Evolutionary conservation across 768 basidiomycete species (phyloP), one percentile per base, ranked within the genome.

Genomic region (Coprinopsis sp.): DNA sequence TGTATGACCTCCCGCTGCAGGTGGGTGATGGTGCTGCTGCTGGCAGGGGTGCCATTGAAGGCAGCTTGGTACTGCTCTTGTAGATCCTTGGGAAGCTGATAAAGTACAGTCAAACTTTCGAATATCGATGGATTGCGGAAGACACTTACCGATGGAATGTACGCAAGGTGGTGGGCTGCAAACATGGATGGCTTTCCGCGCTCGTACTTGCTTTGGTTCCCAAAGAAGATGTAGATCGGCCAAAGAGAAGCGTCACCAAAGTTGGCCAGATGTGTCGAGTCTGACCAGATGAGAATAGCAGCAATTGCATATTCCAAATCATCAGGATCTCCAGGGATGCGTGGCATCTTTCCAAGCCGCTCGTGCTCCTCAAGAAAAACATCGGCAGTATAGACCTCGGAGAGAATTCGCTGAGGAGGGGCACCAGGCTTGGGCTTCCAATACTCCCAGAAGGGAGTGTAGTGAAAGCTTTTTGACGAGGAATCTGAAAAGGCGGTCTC

Each of bases 311-410:
- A n/a, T n/a, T n/a, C n/a, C n/a, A n/a, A 14, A 54, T 25, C 31
- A 1, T 57, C 38, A 2, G 53, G 53, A 2, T 68, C 57, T 56
- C 41, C 56, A 57, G 6, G 54, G 58, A 12, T 54, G 23, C 14
- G 40, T 50, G 2, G 52, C 44, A 10, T 54, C 47, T 4, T 44
- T 49, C 25, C 66, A 67, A 71, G 28, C 2, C 54, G n/a, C 3
- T 65, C 52, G 27, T 70, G 60, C 23, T 58, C 67, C 0, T 55
- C 41, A 6, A 63, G 30, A 37, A 58, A 67, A 0, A 60, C 63
- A 44, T 71, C 64, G 0, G 62, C 64, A 0, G 51, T 61, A 36
- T 65, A 69, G 3, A 69, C 12, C 37, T 72, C 66, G 2, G 44
- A 50, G 46, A 48, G 58, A 1, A 65, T 36, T 1, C 57, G 47